Percentiles rank a stretch among this genome's conserved stretches.
Evolutionary conservation across 2,329 filamentous ascomycete genomes (phyloP).

Genomic region (Exophiala lecanii-corni): DNA sequence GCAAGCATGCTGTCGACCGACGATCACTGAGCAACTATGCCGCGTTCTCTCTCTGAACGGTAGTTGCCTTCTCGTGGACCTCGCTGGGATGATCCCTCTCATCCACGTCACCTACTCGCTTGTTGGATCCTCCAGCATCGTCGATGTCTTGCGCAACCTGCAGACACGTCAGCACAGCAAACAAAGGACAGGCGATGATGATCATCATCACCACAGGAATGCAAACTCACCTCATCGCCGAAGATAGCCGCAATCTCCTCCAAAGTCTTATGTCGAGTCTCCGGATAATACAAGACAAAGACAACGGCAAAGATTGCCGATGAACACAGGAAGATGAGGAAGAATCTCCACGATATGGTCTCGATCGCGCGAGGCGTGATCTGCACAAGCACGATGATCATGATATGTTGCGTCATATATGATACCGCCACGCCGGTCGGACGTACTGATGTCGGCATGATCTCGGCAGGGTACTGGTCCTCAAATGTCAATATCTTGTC

Average conservation of each 20-base stretch:
- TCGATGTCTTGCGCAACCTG: background rate
- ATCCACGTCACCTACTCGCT: constrained; percentile 35
- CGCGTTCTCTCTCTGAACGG: too few species aligned
- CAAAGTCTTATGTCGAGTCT: constrained; percentile 28
- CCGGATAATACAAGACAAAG: constrained; percentile 52
- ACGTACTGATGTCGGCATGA: constrained; percentile 8
- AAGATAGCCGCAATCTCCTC: constrained; percentile 28
- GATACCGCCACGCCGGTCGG: constrained; percentile 6
- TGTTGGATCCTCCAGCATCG: background rate
- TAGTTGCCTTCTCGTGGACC: too few species aligned
- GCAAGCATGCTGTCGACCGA: too few species aligned
- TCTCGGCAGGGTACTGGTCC: constrained; percentile 11
- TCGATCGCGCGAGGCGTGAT: constrained; percentile 53
- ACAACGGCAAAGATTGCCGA: constrained; percentile 47
- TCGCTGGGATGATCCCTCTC: too few species aligned
- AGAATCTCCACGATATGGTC: constrained; percentile 54
- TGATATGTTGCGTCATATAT: constrained; percentile 30
- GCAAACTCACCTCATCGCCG: constrained; percentile 26
- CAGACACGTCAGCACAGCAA: background rate
- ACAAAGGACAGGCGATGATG: background rate
- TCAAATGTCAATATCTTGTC: too few species aligned
- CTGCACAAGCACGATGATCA: constrained; percentile 51
- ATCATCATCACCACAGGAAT: constrained; percentile 10
- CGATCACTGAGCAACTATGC: too few species aligned
- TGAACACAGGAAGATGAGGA: constrained; percentile 55